A percentile compares a stretch with the other conserved stretches of the same genome.
These are phyloP conservation scores for Calonectria pseudoreteaudii DNA, from an alignment of 2,329 filamentous ascomycete species.

Conservation along the genomic window DNA sequence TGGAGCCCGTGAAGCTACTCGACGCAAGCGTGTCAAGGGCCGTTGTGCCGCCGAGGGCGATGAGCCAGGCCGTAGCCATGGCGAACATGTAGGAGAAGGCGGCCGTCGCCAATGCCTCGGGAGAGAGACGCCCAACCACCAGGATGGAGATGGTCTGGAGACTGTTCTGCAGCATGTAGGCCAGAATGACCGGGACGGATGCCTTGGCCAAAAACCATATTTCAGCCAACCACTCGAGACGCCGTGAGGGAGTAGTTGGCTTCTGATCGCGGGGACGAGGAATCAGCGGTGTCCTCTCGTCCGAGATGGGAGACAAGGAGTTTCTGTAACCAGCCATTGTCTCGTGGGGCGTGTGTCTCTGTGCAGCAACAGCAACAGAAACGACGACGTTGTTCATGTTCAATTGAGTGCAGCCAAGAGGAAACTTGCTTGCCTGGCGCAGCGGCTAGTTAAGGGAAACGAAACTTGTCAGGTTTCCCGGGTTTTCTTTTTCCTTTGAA, in stretches of 20 bases:
- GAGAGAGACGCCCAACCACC: slow-evolving; percentile 82
- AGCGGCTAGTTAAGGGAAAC: not conserved
- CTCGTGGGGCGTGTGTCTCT: not conserved
- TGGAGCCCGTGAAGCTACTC: slow-evolving; percentile 83
- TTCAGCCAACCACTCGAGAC: slow-evolving; percentile 38
- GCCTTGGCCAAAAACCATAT: slow-evolving; percentile 69
- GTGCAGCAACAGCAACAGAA: too few relatives aligned
- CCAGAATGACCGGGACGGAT: slow-evolving; percentile 82
- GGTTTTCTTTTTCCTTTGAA: not conserved
- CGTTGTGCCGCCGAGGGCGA: slow-evolving; percentile 86
- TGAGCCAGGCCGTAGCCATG: slow-evolving; percentile 88
- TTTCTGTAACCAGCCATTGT: not conserved
- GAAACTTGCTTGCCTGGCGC: not conserved
- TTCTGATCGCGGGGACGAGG: not conserved
- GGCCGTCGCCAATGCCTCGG: slow-evolving; percentile 82
- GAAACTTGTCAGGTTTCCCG: not conserved
- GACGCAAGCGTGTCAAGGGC: slow-evolving; percentile 88
- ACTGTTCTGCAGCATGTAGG: slow-evolving; percentile 88
- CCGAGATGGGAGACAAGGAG: not conserved
- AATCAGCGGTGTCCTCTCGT: slow-evolving; percentile 37
- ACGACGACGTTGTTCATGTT: not conserved
- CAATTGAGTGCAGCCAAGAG: not conserved
- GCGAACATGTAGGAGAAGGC: slow-evolving; percentile 96
- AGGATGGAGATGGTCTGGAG: slow-evolving; percentile 86
- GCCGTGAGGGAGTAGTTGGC: not conserved